Conservation (phyloP, 495 filamentous ascomycete genomes). For the Penicillium salamii region DNA sequence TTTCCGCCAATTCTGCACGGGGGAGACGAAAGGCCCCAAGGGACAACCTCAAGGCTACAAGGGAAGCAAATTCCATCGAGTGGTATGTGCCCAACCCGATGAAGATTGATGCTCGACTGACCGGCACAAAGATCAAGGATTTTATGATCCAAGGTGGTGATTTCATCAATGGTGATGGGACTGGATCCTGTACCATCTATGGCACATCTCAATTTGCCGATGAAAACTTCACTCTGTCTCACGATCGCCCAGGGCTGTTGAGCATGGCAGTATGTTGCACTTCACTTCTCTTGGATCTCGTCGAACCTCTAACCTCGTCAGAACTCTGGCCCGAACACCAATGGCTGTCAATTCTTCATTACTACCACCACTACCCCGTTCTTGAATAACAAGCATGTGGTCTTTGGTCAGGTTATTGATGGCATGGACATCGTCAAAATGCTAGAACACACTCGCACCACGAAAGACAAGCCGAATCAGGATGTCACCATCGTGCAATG, state of each 20-base stretch:
- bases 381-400: conserved; percentile 92
- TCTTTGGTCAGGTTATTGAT: conserved; percentile 87
- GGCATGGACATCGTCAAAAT: conserved; percentile 88
- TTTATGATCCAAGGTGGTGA: conserved; percentile 99
- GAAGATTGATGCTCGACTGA: background rate
- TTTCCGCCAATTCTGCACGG: conserved; percentile 95
- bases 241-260: conserved; percentile 74
- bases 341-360: conserved; percentile 97
- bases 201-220: conserved; percentile 81
- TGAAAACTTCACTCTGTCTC: conserved; percentile 81
- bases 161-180: conserved; percentile 92
- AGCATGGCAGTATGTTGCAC: conserved; percentile 80
- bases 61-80: conserved; percentile 88
- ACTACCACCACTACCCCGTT: conserved; percentile 82
- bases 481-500: conserved; percentile 86
- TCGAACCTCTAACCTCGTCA: no score
- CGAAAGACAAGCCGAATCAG: conserved; percentile 74
- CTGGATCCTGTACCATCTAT: conserved; percentile 84
- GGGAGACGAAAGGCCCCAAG: conserved; percentile 77
- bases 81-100: conserved; percentile 56
- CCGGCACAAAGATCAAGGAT: conserved; percentile 71
- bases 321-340: conserved; percentile 92
- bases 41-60: conserved; percentile 93
- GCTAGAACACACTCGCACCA: conserved; percentile 84
- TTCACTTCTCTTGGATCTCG: no score